Evolutionary conservation across 2,329 filamentous ascomycete species (phyloP).

Genomic region (Raffaelea albimanens): DNA sequence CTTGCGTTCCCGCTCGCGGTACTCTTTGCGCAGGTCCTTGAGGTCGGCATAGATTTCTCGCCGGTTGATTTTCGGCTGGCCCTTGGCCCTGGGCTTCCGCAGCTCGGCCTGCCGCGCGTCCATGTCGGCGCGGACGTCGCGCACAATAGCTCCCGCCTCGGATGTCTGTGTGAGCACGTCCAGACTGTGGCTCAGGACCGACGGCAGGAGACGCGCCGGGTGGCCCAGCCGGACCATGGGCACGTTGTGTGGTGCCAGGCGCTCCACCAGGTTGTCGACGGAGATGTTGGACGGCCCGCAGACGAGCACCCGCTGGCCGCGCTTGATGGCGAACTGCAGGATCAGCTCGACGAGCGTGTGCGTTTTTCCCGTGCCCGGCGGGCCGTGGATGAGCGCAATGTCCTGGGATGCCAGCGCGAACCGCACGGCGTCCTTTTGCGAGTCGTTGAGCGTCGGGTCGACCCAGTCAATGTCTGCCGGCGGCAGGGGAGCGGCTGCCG

Average conservation of each 20-base stretch:
- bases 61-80: slow-evolving; percentile 21
- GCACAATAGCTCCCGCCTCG: slow-evolving; percentile 80
- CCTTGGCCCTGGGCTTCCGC: not conserved
- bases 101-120: slow-evolving; percentile 84
- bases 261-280: slow-evolving; percentile 96
- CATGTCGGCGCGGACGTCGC: slow-evolving; percentile 86
- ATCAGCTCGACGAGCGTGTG: slow-evolving; percentile 95
- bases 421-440: slow-evolving; percentile 59
- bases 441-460: slow-evolving; percentile 53
- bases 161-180: slow-evolving; percentile 87
- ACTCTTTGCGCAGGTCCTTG: slow-evolving; percentile 79
- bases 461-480: slow-evolving; percentile 44
- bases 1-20: slow-evolving; percentile 69
- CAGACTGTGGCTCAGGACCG: slow-evolving; percentile 79
- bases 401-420: slow-evolving; percentile 79
- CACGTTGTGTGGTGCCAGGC: slow-evolving; percentile 73
- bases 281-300: slow-evolving; percentile 95
- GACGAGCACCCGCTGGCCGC: slow-evolving; percentile 69
- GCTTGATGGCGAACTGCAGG: slow-evolving; percentile 66
- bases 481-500: slow-evolving; percentile 26
- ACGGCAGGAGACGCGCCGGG: slow-evolving; percentile 80
- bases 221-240: slow-evolving; percentile 87
- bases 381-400: slow-evolving; percentile 85
- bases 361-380: slow-evolving; percentile 94
- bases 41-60: slow-evolving; percentile 77